Evolutionary conservation across 176 grass and related monocot species (phyloP).

Genomic region (Oryza nivara): DNA sequence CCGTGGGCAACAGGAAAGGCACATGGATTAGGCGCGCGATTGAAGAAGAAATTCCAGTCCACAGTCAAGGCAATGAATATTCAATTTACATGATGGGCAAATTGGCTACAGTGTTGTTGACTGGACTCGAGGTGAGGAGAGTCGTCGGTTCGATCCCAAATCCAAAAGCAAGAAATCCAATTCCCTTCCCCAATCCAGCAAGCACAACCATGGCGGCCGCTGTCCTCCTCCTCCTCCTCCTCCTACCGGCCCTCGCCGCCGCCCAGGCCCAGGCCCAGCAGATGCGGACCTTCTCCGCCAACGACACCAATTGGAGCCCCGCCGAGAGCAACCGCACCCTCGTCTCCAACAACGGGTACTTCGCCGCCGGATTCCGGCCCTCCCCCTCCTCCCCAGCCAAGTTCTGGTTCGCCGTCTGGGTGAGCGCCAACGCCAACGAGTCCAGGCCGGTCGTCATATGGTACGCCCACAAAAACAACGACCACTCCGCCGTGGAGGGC

Average conservation of each 20-base stretch:
- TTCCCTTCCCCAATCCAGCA: not conserved
- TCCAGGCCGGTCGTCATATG: constrained; percentile 46
- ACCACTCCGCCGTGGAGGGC: not conserved
- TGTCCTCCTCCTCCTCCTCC: constrained; percentile 21
- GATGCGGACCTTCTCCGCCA: constrained; percentile 35
- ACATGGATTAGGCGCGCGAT: too few species aligned
- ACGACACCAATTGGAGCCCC: constrained; percentile 50
- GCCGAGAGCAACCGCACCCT: constrained; percentile 46
- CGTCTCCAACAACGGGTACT: constrained; percentile 34
- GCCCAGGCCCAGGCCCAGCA: not conserved
- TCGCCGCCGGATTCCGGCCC: constrained; percentile 65
- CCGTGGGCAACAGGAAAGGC: too few species aligned
- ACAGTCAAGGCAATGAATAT: too few species aligned
- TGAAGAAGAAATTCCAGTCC: too few species aligned
- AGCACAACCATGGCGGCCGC: not conserved
- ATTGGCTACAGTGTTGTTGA: too few species aligned
- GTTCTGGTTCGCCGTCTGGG: constrained; percentile 73
- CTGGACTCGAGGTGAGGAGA: too few species aligned
- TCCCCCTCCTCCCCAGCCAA: not conserved
- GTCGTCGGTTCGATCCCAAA: too few species aligned
- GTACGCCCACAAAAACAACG: constrained; percentile 10
- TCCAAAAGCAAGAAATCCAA: not conserved
- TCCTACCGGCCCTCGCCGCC: constrained; percentile 29
- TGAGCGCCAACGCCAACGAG: constrained; percentile 17
- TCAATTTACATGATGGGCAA: too few species aligned